Percentiles rank a stretch among this genome's conserved stretches.
These are phyloP conservation scores for Mucuna pruriens DNA, from an alignment of 306 rosid genomes.

Conservation along the genomic window DNA sequence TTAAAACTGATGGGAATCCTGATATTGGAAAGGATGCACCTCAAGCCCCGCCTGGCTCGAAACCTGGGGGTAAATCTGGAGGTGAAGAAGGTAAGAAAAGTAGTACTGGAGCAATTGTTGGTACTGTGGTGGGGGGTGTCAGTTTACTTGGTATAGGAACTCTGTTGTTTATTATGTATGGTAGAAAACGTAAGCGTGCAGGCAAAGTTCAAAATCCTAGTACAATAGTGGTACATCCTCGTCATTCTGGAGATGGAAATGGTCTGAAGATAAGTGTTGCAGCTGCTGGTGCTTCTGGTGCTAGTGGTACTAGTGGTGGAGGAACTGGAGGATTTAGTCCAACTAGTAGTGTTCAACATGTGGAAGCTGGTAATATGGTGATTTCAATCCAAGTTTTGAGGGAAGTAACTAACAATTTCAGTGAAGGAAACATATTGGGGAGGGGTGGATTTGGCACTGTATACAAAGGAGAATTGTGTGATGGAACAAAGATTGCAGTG, in stretches of 20 bases:
- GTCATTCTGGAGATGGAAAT: constrained; percentile 61
- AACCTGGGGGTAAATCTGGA: constrained; percentile 21
- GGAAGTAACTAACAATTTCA: constrained; percentile 77
- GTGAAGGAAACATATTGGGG: constrained; percentile 70
- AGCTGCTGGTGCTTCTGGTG: neutral
- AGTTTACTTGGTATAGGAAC: constrained; percentile 45
- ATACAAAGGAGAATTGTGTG: constrained; percentile 82
- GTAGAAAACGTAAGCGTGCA: constrained; percentile 45
- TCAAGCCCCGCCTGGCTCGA: constrained; percentile 28
- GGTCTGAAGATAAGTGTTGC: constrained; percentile 63
- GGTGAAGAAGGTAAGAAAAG: constrained; percentile 40
- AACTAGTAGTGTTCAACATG: constrained; percentile 51
- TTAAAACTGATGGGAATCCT: constrained; percentile 58
- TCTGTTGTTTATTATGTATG: constrained; percentile 32
- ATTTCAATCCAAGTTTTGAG: constrained; percentile 80
- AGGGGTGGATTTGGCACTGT: constrained; percentile 93
- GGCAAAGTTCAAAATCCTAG: constrained; percentile 54
- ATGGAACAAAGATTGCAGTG: constrained; percentile 90
- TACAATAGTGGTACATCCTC: constrained; percentile 66
- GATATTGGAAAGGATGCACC: constrained; percentile 63
- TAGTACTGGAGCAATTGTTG: constrained; percentile 46
- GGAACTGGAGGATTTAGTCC: constrained; percentile 39
- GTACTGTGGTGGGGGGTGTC: constrained; percentile 52
- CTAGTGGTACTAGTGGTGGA: neutral
- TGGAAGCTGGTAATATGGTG: constrained; percentile 73